Evolutionary conservation across 176 grass and related monocot genomes (phyloP).

Genomic region (Zizania latifolia): DNA sequence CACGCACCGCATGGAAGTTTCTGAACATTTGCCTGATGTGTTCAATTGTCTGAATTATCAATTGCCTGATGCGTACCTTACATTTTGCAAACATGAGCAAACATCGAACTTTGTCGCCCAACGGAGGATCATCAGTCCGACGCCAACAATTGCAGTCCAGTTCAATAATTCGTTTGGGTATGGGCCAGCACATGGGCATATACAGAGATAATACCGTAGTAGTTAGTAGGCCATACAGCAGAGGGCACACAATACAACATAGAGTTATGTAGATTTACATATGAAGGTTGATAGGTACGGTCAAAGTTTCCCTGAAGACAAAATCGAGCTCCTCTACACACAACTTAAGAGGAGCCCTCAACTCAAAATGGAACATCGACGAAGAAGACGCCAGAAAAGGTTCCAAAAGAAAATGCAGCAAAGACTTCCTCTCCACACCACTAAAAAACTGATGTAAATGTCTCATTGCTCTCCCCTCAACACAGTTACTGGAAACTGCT

Average conservation of each 20-base stretch:
- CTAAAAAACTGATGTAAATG: conserved; percentile 32
- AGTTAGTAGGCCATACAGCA: background rate
- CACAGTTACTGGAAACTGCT: conserved; percentile 59
- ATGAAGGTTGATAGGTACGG: conserved; percentile 35
- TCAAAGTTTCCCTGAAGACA: conserved; percentile 26
- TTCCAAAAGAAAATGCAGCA: conserved; percentile 55
- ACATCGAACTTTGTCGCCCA: no score
- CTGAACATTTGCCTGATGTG: no score
- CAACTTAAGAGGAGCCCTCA: conserved; percentile 36
- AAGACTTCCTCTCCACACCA: conserved; percentile 32
- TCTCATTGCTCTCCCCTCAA: conserved; percentile 25
- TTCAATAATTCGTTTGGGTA: no score
- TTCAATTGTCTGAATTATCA: no score
- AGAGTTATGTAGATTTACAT: conserved; percentile 35
- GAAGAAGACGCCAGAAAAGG: conserved; percentile 42
- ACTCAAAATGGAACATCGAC: conserved; percentile 31
- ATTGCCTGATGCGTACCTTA: no score
- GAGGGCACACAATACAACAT: conserved; percentile 30
- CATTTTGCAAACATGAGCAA: no score
- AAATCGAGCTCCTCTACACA: conserved; percentile 51
- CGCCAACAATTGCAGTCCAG: no score
- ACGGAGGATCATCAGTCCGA: no score
- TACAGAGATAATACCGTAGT: no score
- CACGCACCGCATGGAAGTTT: no score
- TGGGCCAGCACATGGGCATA: no score